phyloP scores from a whole-genome alignment of 2,329 filamentous ascomycete species.

The Phymatotrichopsis omnivora region DNA sequence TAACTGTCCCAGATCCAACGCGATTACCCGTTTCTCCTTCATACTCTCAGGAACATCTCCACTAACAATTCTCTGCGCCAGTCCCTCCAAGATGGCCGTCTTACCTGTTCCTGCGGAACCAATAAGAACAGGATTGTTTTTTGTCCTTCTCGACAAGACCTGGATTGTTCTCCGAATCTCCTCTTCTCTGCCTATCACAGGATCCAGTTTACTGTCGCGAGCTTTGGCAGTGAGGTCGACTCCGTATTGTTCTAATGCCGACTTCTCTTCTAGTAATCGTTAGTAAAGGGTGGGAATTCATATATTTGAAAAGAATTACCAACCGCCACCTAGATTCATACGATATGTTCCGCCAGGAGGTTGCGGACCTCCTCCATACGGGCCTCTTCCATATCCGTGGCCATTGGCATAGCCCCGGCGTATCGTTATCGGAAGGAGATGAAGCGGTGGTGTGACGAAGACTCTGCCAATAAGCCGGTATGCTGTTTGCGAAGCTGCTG shows the following conservation, averaged over 20 bases:
- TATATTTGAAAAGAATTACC: constrained; percentile 1
- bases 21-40: constrained; percentile 84
- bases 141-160: constrained; percentile 80
- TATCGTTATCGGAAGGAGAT: neutral
- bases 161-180: constrained; percentile 95
- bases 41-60: constrained; percentile 94
- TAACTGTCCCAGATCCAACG: constrained; percentile 77
- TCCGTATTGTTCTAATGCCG: constrained; percentile 82
- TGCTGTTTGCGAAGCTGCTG: too few relatives aligned
- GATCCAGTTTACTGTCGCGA: constrained; percentile 81
- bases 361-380: constrained; percentile 58
- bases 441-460: neutral
- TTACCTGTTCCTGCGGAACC: constrained; percentile 86
- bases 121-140: constrained; percentile 94
- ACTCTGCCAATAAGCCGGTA: constrained; percentile 6
- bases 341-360: constrained; percentile 86
- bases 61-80: constrained; percentile 78
- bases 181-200: constrained; percentile 82
- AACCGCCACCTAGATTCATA: constrained; percentile 68
- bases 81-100: constrained; percentile 82
- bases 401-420: constrained; percentile 14
- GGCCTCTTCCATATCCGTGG: too few relatives aligned
- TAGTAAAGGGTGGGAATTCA: neutral
- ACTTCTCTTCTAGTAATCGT: constrained; percentile 52
- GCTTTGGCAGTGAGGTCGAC: constrained; percentile 80